Conservation (phyloP, 257 asterid genomes). For the Fraxinus cuspidata region DNA sequence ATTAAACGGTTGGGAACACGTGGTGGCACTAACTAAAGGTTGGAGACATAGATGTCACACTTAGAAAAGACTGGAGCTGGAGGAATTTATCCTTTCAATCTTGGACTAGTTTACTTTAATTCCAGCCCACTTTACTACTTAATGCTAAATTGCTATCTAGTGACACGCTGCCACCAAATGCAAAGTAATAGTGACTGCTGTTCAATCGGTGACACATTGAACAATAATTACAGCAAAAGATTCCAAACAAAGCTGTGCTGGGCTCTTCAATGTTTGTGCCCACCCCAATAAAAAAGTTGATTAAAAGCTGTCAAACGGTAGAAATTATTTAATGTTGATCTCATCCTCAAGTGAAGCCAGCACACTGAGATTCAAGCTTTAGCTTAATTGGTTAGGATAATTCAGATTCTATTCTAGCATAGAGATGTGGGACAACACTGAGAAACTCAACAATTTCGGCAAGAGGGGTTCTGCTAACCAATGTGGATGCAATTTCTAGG, state of each 20-base stretch:
- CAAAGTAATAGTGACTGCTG: neutral
- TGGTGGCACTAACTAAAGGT: neutral
- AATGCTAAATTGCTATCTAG: neutral
- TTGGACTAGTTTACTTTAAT: no score
- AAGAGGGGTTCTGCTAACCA: no score
- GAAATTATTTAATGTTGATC: neutral
- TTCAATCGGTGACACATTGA: neutral
- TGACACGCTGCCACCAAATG: slow-evolving; percentile 14
- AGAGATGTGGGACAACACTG: no score
- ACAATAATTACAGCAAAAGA: slow-evolving; percentile 12
- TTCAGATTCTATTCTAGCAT: neutral
- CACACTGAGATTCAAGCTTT: neutral
- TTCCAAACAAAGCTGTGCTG: neutral
- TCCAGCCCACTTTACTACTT: no score
- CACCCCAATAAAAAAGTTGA: neutral
- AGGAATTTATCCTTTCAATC: no score
- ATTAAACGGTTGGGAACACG: neutral
- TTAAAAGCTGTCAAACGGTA: neutral
- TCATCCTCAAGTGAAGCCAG: neutral
- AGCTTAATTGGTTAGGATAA: neutral
- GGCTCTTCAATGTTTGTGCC: neutral
- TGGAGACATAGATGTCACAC: neutral
- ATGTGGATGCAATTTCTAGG: no score
- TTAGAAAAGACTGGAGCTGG: no score
- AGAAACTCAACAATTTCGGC: no score